Conservation (phyloP, 352 stramenopile species). For the Globisporangium camurandrum region DNA sequence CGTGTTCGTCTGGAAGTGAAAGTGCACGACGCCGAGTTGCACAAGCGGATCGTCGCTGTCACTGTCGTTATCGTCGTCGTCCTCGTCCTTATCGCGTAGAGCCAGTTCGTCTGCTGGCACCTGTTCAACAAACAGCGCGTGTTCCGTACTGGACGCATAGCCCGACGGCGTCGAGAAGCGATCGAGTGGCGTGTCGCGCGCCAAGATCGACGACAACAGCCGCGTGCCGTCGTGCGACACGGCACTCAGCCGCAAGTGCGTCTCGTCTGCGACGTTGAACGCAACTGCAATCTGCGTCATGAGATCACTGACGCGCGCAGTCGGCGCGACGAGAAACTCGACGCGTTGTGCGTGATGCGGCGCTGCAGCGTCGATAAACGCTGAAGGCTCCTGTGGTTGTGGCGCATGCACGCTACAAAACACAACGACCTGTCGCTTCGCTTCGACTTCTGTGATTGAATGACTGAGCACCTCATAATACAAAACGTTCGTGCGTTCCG, state of each 20-base stretch:
- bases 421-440: constrained; percentile 72
- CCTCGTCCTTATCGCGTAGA: too few species aligned
- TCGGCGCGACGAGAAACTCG: constrained; percentile 60
- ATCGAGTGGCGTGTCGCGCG: constrained; percentile 28
- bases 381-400: constrained; percentile 3
- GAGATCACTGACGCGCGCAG: constrained; percentile 39
- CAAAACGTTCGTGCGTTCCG: constrained; percentile 55
- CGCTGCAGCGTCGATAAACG: constrained; percentile 37
- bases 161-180: constrained; percentile 20
- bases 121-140: constrained; percentile 51
- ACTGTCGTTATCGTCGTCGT: constrained; percentile 1
- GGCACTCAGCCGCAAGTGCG: constrained; percentile 46
- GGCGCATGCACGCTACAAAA: constrained; percentile 76
- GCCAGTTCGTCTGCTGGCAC: constrained; percentile 26
- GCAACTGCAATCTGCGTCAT: constrained; percentile 33
- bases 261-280: constrained; percentile 32
- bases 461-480: constrained; percentile 70
- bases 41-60: constrained; percentile 27
- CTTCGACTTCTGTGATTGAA: constrained; percentile 81
- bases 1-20: constrained; percentile 50
- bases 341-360: constrained; percentile 27
- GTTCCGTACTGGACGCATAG: constrained; percentile 25
- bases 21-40: constrained; percentile 62
- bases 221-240: constrained; percentile 46
- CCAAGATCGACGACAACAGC: constrained; percentile 42